phyloP scores from a whole-genome alignment of 208 protist species.

The Balamuthia mandrillaris region DNA sequence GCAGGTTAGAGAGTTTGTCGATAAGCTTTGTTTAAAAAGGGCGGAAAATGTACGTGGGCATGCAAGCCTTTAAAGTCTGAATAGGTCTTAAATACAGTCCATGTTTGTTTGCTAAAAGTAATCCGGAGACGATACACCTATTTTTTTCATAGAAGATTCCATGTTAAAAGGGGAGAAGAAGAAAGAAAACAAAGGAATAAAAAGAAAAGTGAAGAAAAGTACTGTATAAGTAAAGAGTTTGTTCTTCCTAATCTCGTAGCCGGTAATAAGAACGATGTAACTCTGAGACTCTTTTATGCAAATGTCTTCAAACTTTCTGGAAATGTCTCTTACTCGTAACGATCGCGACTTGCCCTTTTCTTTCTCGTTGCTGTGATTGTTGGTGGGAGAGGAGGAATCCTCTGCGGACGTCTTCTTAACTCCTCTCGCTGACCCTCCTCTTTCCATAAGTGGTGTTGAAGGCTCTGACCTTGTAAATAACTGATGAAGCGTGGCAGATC shows the following conservation, averaged over 20 bases:
- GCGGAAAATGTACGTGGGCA: background rate
- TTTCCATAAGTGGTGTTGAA: too few relatives aligned
- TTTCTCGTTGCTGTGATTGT: background rate
- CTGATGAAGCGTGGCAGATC: too few relatives aligned
- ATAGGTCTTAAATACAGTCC: background rate
- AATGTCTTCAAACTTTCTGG: background rate
- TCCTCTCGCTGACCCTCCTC: background rate
- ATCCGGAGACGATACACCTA: background rate
- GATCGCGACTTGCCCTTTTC: background rate
- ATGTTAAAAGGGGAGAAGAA: background rate
- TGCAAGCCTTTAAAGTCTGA: background rate
- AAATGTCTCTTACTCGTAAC: background rate
- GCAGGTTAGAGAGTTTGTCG: too few relatives aligned
- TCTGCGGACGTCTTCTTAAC: background rate
- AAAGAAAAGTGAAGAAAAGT: background rate
- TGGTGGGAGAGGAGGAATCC: background rate
- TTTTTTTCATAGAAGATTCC: background rate
- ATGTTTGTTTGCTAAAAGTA: background rate
- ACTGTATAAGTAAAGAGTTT: background rate
- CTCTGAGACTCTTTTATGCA: background rate
- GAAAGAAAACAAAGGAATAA: background rate
- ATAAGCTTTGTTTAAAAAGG: too few relatives aligned
- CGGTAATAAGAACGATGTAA: background rate
- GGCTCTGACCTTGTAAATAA: too few relatives aligned
- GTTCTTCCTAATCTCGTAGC: background rate